Percentiles rank a stretch among this genome's conserved stretches.
Evolutionary conservation across 805 yeast species (phyloP).

Genomic region (Kockiozyma suomiensis): DNA sequence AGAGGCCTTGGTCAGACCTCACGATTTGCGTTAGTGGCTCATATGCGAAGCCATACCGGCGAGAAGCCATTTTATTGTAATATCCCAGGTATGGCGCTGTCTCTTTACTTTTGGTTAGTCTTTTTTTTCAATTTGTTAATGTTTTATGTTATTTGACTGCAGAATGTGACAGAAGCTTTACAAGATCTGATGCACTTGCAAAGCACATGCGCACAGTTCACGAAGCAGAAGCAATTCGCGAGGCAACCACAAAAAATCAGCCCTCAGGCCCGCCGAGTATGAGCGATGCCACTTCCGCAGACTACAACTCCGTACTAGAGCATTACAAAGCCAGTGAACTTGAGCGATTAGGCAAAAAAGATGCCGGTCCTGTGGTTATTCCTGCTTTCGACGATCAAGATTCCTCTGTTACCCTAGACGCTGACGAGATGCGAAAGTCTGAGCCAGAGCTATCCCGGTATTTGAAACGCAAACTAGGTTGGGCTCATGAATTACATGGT

Average conservation of each 20-base stretch:
- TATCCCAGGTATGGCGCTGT: conserved; percentile 43
- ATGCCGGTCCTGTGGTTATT: neutral
- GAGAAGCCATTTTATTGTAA: conserved; percentile 68
- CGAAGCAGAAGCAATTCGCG: conserved; percentile 43
- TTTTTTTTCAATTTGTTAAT: neutral
- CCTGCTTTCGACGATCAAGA: conserved; percentile 5
- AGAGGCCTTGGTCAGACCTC: conserved; percentile 57
- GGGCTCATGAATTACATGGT: conserved; percentile 41
- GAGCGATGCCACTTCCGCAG: conserved; percentile 11
- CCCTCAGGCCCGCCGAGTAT: conserved; percentile 20
- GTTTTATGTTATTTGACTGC: neutral
- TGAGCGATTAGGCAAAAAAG: neutral
- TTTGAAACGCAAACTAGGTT: conserved; percentile 39
- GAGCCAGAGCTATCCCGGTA: conserved; percentile 26
- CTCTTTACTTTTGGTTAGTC: neutral
- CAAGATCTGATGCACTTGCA: conserved; percentile 62
- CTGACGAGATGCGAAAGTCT: conserved; percentile 17
- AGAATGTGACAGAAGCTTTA: conserved; percentile 63
- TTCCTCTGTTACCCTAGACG: conserved; percentile 26
- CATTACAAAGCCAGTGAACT: conserved; percentile 3
- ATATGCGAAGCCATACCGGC: conserved; percentile 66
- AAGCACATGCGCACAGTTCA: conserved; percentile 67
- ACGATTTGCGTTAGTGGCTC: conserved; percentile 61
- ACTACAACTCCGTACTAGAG: conserved; percentile 8
- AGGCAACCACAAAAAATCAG: conserved; percentile 5